These are phyloP conservation scores for Huntiella savannae DNA, from an alignment of 2,329 filamentous ascomycete species.

Conservation along the genomic window DNA sequence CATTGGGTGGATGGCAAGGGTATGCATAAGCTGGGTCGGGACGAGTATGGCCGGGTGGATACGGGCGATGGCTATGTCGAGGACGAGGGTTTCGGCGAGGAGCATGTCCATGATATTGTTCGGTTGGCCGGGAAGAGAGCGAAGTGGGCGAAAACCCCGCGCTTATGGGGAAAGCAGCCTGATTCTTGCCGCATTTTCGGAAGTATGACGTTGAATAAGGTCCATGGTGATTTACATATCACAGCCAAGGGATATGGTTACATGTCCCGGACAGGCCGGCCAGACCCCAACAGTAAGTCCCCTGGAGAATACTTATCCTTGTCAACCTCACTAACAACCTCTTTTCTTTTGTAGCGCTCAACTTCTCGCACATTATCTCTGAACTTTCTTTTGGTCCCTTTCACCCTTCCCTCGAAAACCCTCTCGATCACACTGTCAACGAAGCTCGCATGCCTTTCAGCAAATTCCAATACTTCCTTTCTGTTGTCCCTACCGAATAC, in stretches of 20 bases:
- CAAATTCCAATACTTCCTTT: slow-evolving; percentile 97
- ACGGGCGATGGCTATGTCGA: slow-evolving; percentile 38
- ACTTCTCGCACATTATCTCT: slow-evolving; percentile 92
- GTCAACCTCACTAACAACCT: background rate
- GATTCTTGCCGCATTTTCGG: slow-evolving; percentile 84
- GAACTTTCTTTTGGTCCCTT: slow-evolving; percentile 95
- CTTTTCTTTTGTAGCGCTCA: slow-evolving; percentile 42
- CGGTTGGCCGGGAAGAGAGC: slow-evolving; percentile 43
- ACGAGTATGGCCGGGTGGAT: slow-evolving; percentile 33
- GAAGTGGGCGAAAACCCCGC: slow-evolving; percentile 60
- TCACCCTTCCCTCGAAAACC: slow-evolving; percentile 84
- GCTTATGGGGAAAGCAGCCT: slow-evolving; percentile 30
- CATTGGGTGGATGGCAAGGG: slow-evolving; percentile 62
- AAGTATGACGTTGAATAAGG: slow-evolving; percentile 81
- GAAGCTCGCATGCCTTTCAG: slow-evolving; percentile 60
- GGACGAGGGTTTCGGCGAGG: slow-evolving; percentile 54
- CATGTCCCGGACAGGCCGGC: slow-evolving; percentile 51
- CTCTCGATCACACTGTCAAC: slow-evolving; percentile 79
- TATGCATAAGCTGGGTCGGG: slow-evolving; percentile 39
- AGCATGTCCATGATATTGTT: slow-evolving; percentile 83
- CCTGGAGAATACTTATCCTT: background rate
- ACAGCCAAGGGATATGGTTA: slow-evolving; percentile 95
- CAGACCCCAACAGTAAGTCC: slow-evolving; percentile 59
- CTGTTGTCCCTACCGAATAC: slow-evolving; percentile 86
- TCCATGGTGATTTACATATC: slow-evolving; percentile 96